Conservation (phyloP, 257 asterid genomes). For the Cinchona pubescens region DNA sequence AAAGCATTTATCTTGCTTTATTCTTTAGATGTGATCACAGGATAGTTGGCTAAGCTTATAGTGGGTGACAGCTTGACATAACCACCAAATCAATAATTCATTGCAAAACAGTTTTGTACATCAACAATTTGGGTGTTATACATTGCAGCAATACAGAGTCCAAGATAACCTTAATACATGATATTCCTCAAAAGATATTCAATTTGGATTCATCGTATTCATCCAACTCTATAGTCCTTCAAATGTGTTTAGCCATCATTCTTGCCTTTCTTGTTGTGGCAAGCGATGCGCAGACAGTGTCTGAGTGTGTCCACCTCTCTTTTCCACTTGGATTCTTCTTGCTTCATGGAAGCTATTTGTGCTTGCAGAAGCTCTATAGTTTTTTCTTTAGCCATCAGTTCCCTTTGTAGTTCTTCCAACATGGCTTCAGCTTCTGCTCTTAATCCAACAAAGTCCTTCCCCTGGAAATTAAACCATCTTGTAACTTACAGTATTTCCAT, state of each 20-base stretch:
- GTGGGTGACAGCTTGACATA: not conserved
- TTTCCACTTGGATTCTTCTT: conserved; percentile 52
- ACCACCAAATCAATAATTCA: not conserved
- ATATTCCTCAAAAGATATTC: not conserved
- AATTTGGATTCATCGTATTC: not conserved
- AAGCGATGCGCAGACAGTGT: conserved; percentile 73
- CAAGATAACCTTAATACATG: not conserved
- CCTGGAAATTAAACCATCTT: conserved; percentile 36
- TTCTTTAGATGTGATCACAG: not conserved
- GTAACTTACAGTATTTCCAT: not conserved
- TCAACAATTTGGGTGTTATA: not conserved
- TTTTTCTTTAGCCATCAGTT: conserved; percentile 52
- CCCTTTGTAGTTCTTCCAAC: conserved; percentile 43
- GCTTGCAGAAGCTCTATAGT: conserved; percentile 47
- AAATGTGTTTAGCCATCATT: conserved; percentile 10
- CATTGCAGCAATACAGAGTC: not conserved
- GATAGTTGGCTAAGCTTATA: not conserved
- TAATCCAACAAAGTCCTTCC: conserved; percentile 48
- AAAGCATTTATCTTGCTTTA: not conserved
- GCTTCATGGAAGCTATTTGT: conserved; percentile 49
- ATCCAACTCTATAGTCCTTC: not conserved
- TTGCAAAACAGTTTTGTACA: conserved; percentile 5
- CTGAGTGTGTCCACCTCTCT: conserved; percentile 72
- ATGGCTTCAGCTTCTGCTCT: conserved; percentile 40
- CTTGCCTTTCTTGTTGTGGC: conserved; percentile 48